Conservation (phyloP, 2,329 filamentous ascomycete genomes). For the Neoascochyta sp. region DNA sequence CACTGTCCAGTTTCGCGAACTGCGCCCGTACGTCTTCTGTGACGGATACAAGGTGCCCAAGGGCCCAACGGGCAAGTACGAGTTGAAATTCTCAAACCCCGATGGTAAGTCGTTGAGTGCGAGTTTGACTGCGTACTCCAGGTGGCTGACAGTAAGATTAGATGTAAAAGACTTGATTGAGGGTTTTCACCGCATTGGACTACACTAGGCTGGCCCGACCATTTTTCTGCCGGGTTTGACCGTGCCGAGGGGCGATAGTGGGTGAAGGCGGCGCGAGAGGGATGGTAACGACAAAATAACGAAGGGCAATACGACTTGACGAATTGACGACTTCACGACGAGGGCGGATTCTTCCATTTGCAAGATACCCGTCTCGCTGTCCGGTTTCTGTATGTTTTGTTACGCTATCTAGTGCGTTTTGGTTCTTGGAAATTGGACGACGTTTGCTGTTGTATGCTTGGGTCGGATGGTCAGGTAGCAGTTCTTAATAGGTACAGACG, state of each 20-base stretch:
- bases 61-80: constrained; percentile 28
- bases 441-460: too few relatives aligned
- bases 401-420: too few relatives aligned
- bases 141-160: constrained; percentile 5
- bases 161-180: constrained; percentile 31
- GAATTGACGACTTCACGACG: constrained; percentile 23
- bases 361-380: constrained; percentile 33
- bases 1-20: constrained; percentile 48
- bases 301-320: constrained; percentile 23
- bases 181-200: constrained; percentile 29
- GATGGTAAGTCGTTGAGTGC: constrained; percentile 22
- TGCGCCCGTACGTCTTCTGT: constrained; percentile 53
- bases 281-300: constrained; percentile 12
- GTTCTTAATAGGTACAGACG: not conserved
- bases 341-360: constrained; percentile 28
- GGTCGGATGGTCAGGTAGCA: too few relatives aligned
- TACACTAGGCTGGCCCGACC: constrained; percentile 3
- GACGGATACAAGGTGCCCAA: constrained; percentile 45
- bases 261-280: constrained; percentile 6
- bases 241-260: constrained; percentile 1
- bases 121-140: not conserved
- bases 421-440: too few relatives aligned
- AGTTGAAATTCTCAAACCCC: constrained; percentile 31
- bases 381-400: constrained; percentile 6
- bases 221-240: constrained; percentile 4